phyloP scores from a whole-genome alignment of 805 yeast genomes.

The Candida michaelii region DNA sequence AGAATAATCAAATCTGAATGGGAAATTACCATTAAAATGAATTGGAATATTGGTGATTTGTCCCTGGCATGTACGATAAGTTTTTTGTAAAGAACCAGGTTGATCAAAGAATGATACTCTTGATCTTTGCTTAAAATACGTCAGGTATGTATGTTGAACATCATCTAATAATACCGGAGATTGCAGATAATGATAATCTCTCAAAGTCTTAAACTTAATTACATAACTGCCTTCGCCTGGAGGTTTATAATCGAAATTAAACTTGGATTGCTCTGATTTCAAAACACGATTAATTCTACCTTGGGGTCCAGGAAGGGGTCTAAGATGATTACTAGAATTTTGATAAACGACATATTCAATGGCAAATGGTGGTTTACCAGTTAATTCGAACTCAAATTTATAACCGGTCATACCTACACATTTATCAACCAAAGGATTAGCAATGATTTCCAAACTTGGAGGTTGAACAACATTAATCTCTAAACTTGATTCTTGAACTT shows the following conservation, averaged over 20 bases:
- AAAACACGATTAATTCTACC: constrained; percentile 30
- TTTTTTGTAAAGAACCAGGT: constrained; percentile 14
- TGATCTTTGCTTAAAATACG: constrained; percentile 73
- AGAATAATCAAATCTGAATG: constrained; percentile 70
- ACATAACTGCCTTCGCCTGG: constrained; percentile 77
- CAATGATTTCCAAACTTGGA: constrained; percentile 38
- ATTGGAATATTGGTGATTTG: constrained; percentile 46
- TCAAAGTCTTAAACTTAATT: constrained; percentile 63
- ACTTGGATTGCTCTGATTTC: constrained; percentile 22
- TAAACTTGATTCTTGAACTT: constrained; percentile 46
- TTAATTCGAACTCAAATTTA: constrained; percentile 63
- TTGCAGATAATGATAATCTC: constrained; percentile 59
- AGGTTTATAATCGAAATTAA: constrained; percentile 66
- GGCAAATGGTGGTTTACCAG: constrained; percentile 82
- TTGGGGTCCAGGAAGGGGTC: constrained; percentile 31
- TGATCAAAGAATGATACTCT: constrained; percentile 30
- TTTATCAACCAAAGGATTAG: constrained; percentile 70
- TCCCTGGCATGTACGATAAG: constrained; percentile 30
- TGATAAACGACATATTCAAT: constrained; percentile 59
- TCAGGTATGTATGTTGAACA: constrained; percentile 55
- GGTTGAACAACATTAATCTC: constrained; percentile 46
- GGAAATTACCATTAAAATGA: constrained; percentile 72
- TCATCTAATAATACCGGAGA: constrained; percentile 32
- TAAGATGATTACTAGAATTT: constrained; percentile 32
- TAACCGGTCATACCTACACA: constrained; percentile 92